Percentiles rank a stretch among this genome's conserved stretches.
phyloP scores from a whole-genome alignment of 2,329 filamentous ascomycete genomes.

The Penicillium carneum region DNA sequence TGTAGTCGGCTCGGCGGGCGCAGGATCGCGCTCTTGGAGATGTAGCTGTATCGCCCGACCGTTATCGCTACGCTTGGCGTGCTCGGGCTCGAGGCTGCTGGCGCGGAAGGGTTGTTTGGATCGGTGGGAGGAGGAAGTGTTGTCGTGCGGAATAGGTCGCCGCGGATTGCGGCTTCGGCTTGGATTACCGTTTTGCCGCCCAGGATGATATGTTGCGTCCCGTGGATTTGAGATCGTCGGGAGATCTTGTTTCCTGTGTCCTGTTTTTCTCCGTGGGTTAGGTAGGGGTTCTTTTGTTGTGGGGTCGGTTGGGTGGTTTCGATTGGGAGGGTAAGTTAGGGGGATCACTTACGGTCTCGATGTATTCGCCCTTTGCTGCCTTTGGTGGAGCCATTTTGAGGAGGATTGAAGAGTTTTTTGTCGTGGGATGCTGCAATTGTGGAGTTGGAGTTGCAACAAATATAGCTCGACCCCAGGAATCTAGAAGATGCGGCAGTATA shows the following conservation, averaged over 20 bases:
- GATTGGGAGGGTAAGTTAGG: not conserved
- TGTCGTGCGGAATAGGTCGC: conserved; percentile 73
- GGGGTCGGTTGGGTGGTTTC: conserved; percentile 8
- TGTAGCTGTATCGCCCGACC: conserved; percentile 89
- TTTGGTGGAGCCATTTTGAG: conserved; percentile 72
- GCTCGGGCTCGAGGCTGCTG: conserved; percentile 41
- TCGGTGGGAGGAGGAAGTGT: conserved; percentile 34
- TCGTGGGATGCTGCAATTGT: not conserved
- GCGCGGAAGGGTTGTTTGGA: conserved; percentile 47
- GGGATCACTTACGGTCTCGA: conserved; percentile 77
- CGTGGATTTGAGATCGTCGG: conserved; percentile 86
- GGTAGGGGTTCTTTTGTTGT: conserved; percentile 3
- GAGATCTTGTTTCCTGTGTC: conserved; percentile 99
- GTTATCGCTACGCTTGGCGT: conserved; percentile 67
- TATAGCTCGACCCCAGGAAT: conserved; percentile 1
- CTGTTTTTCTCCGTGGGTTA: conserved; percentile 55
- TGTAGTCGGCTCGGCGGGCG: conserved; percentile 83
- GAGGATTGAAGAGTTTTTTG: not conserved
- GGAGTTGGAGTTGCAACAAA: conserved; percentile 1
- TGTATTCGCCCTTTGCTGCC: conserved; percentile 86
- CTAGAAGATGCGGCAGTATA: conserved; percentile 17
- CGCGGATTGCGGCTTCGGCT: conserved; percentile 90
- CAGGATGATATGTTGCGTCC: conserved; percentile 96
- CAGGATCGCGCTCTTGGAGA: conserved; percentile 78
- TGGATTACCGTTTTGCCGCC: conserved; percentile 96